phyloP scores from a whole-genome alignment of 2,329 filamentous ascomycete species.

The Fusarium domesticum region DNA sequence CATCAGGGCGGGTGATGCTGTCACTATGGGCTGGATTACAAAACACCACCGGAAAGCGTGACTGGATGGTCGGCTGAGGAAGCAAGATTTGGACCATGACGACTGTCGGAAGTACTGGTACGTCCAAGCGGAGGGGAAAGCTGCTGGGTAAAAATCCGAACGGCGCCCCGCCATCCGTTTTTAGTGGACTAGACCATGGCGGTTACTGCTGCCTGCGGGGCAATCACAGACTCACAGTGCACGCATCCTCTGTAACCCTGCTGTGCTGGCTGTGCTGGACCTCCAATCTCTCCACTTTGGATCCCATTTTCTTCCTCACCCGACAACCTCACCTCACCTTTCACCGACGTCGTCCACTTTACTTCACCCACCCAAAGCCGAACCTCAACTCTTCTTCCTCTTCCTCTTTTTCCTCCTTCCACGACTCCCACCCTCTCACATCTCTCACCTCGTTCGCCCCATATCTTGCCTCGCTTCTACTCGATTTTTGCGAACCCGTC shows the following conservation, averaged over 20 bases:
- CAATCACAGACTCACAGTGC: too few relatives aligned
- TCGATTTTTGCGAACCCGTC: conserved; percentile 7
- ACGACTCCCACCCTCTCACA: conserved; percentile 9
- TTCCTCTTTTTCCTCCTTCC: conserved; percentile 13
- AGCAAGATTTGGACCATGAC: not conserved
- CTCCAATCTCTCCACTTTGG: conserved; percentile 20
- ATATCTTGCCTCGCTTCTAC: conserved; percentile 1
- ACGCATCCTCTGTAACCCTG: too few relatives aligned
- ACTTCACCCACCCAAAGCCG: conserved; percentile 18
- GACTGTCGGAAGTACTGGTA: not conserved
- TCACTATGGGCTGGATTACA: not conserved
- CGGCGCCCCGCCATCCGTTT: not conserved
- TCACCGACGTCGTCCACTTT: conserved; percentile 29
- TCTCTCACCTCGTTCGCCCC: conserved; percentile 1
- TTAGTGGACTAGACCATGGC: not conserved
- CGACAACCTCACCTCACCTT: conserved; percentile 20
- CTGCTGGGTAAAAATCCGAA: not conserved
- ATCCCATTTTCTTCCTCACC: conserved; percentile 21
- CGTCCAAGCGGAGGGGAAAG: not conserved
- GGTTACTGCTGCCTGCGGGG: not conserved
- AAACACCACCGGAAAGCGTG: not conserved
- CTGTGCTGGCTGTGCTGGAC: conserved; percentile 10
- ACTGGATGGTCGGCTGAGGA: not conserved
- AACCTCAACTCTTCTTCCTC: conserved; percentile 21
- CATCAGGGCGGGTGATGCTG: not conserved